Base-by-base conservation (phyloP, 225 moss, liverwort and hornwort species). In the Physcomitrellopsis africana region DNA sequence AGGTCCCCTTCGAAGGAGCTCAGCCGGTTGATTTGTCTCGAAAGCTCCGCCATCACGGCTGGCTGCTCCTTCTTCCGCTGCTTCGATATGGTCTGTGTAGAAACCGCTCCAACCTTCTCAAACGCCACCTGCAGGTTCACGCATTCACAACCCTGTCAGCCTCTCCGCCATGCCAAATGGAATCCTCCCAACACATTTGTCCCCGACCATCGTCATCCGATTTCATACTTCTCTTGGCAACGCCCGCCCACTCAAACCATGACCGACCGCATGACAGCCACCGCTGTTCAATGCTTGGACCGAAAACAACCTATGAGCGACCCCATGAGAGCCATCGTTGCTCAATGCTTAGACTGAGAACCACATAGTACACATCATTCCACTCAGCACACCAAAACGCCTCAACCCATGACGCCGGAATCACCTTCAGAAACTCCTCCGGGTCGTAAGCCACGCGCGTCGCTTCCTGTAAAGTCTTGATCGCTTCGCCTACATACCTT, bases 41-140 rank as follows among this genome's bases (percentile, higher is more conserved):
- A 92, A 7, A 99, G 84, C 77, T 99, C 99, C 0, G 93, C 99
- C 81, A 92, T 83, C 20, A 99, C 72, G 79, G 89, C 92, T 49
- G 87, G 92, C 49, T 95, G 86, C 72, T 99, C 95, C 76, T 92
- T 92, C 82, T 88, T 85, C 5, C 92, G 92, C 70, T 99, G 99
- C 80, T 99, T 99, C 77, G 82, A 89, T 20, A 99, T 95, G 51
- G 86, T 81, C 42, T 86, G 89, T 18, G 92, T 90, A 12, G 95
- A 95, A 70, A 99, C 54, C 69, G 76, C 78, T 79, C 95, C 95
- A 1, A 95, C 89, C 73, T 92, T 93, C 43, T 99, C 99, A 75
- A 93, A 99, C 20, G 95, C 95, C 65, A 92, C 89, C 96, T 97
- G 83, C 58, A 23, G n/a, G 59, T 48, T 52, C 42, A 65, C 8